These are phyloP conservation scores for Pichia insulana DNA, from an alignment of 805 yeast genomes.

Conservation along the genomic window DNA sequence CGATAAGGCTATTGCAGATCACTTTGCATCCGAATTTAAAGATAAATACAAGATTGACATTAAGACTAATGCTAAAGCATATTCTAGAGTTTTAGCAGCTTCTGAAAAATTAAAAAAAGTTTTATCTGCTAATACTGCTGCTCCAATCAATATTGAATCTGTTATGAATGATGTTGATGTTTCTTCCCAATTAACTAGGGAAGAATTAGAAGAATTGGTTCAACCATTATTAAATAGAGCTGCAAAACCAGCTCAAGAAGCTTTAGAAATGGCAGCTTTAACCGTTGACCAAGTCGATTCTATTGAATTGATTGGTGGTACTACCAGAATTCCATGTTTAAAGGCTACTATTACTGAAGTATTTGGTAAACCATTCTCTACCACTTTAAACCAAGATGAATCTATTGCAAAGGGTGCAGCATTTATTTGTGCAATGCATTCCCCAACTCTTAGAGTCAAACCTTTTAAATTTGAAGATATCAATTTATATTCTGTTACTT, in stretches of 20 bases:
- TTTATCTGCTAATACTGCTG: conserved; percentile 87
- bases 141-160: conserved; percentile 92
- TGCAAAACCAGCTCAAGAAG: conserved; percentile 67
- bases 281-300: conserved; percentile 70
- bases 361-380: conserved; percentile 79
- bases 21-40: conserved; percentile 89
- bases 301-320: conserved; percentile 95
- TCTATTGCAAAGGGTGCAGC: conserved; percentile 99
- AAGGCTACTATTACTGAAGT: conserved; percentile 73
- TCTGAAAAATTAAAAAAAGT: conserved; percentile 94
- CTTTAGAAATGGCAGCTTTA: conserved; percentile 73
- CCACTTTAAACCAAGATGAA: conserved; percentile 97
- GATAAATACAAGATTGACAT: conserved; percentile 90
- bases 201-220: conserved; percentile 85
- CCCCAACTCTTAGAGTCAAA: conserved; percentile 97
- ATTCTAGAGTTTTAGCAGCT: conserved; percentile 83
- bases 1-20: conserved; percentile 88
- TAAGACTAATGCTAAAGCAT: conserved; percentile 87
- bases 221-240: conserved; percentile 73
- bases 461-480: conserved; percentile 97
- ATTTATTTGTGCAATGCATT: conserved; percentile 96
- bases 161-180: conserved; percentile 97
- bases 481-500: conserved; percentile 87
- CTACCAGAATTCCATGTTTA: conserved; percentile 93
- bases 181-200: conserved; percentile 80